Percentiles rank a stretch among this genome's conserved stretches.
These are phyloP conservation scores for Calonectria montana DNA, from an alignment of 2,329 filamentous ascomycete species.

Conservation along the genomic window DNA sequence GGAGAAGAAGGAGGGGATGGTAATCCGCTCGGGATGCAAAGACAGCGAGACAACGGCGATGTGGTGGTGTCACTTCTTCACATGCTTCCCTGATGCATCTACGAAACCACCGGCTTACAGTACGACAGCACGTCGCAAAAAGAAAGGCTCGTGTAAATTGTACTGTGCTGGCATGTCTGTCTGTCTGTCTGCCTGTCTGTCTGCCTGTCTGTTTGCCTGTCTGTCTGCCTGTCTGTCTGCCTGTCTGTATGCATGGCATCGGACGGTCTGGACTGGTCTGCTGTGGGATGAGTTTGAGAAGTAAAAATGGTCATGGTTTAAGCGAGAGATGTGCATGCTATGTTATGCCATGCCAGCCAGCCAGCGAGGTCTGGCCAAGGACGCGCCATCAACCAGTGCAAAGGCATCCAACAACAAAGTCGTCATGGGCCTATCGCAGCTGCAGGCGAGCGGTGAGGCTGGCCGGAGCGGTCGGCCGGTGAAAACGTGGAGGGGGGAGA, in stretches of 20 bases:
- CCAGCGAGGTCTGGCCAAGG: slow-evolving; percentile 10
- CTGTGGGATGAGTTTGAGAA: slow-evolving; percentile 7
- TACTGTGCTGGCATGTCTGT: not conserved
- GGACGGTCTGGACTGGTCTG: slow-evolving; percentile 12
- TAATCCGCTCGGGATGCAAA: not conserved
- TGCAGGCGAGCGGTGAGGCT: slow-evolving; percentile 35
- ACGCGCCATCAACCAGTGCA: slow-evolving; percentile 23
- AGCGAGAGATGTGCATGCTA: slow-evolving; percentile 7
- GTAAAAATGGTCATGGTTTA: slow-evolving; percentile 20
- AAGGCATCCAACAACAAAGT: slow-evolving; percentile 4
- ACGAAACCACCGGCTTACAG: not conserved
- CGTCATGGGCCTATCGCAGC: slow-evolving; percentile 28
- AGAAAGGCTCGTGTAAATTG: not conserved
- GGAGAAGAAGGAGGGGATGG: not conserved
- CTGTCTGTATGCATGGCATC: slow-evolving; percentile 13
- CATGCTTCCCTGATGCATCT: not conserved
- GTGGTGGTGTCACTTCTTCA: slow-evolving; percentile 19
- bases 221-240: too few species aligned
- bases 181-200: too few species aligned
- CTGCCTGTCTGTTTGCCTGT: too few species aligned
- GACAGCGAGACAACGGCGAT: not conserved
- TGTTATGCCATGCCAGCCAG: not conserved
- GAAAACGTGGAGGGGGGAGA: slow-evolving; percentile 9
- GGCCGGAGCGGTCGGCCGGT: slow-evolving; percentile 27
- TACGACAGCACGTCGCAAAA: not conserved